Conservation (phyloP, 2,329 filamentous ascomycete genomes). For the Davidsoniella virescens region DNA sequence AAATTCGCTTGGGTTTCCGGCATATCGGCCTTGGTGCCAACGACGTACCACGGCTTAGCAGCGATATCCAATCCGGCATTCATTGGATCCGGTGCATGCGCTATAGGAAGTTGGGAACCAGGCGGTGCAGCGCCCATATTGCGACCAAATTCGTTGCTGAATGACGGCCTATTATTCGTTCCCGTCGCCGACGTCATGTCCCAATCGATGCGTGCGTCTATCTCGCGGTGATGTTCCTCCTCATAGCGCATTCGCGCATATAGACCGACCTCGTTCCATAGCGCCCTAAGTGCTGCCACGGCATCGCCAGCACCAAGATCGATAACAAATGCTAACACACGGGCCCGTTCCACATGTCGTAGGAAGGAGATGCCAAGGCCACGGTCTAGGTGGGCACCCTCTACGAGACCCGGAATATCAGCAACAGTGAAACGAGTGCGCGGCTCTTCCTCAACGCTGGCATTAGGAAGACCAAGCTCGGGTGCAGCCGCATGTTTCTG, state of each 20-base stretch:
- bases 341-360: constrained; percentile 83
- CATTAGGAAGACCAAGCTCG: constrained; percentile 25
- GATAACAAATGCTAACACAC: constrained; percentile 83
- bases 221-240: constrained; percentile 48
- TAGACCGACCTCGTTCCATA: constrained; percentile 82
- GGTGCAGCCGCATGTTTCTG: constrained; percentile 17
- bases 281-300: constrained; percentile 56
- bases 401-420: constrained; percentile 86
- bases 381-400: constrained; percentile 80
- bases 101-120: constrained; percentile 16
- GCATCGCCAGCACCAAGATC: constrained; percentile 71
- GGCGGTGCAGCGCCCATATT: background rate
- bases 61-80: constrained; percentile 47
- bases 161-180: background rate
- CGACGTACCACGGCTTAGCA: constrained; percentile 92
- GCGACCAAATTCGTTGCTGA: background rate
- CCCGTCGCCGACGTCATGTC: constrained; percentile 33
- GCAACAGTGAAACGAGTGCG: constrained; percentile 81
- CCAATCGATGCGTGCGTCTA: constrained; percentile 40
- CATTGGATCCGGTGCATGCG: constrained; percentile 16
- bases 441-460: constrained; percentile 20
- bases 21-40: constrained; percentile 84
- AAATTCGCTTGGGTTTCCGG: constrained; percentile 68
- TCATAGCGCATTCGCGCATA: constrained; percentile 71
- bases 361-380: constrained; percentile 85